Conservation (phyloP, 1,139 yeast genomes). For the Kurtzmaniella quercitrusa region DNA sequence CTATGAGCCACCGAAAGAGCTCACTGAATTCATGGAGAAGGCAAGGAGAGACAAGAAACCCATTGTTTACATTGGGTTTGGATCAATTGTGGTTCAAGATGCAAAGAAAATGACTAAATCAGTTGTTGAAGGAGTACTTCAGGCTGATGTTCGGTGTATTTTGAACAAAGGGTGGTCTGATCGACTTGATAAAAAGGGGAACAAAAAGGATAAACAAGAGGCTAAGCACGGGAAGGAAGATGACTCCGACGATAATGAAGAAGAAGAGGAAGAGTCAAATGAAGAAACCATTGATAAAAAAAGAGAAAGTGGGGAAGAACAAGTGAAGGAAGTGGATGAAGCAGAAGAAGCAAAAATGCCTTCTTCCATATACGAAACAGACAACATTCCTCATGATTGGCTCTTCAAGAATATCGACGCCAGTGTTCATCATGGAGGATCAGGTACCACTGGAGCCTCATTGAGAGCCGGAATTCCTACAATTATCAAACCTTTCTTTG, state of each 20-base stretch:
- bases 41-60: conserved; percentile 63
- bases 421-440: conserved; percentile 97
- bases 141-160: conserved; percentile 80
- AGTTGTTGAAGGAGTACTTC: conserved; percentile 69
- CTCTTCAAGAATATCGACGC: conserved; percentile 83
- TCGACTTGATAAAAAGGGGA: conserved; percentile 36
- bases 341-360: conserved; percentile 30
- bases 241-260: conserved; percentile 18
- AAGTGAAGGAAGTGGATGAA: conserved; percentile 26
- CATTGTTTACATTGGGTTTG: conserved; percentile 89
- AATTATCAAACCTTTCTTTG: conserved; percentile 89
- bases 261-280: not conserved
- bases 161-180: conserved; percentile 96
- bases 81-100: conserved; percentile 86
- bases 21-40: conserved; percentile 54
- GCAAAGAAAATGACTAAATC: conserved; percentile 76
- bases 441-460: conserved; percentile 95
- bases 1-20: conserved; percentile 60
- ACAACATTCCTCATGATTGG: conserved; percentile 91
- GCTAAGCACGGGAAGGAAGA: conserved; percentile 10
- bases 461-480: conserved; percentile 85
- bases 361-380: conserved; percentile 60
- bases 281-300: conserved; percentile 1
- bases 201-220: conserved; percentile 10
- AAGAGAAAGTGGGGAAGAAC: conserved; percentile 1